phyloP scores from a whole-genome alignment of 2,329 filamentous ascomycete species.

The Fusarium sarcochroum region DNA sequence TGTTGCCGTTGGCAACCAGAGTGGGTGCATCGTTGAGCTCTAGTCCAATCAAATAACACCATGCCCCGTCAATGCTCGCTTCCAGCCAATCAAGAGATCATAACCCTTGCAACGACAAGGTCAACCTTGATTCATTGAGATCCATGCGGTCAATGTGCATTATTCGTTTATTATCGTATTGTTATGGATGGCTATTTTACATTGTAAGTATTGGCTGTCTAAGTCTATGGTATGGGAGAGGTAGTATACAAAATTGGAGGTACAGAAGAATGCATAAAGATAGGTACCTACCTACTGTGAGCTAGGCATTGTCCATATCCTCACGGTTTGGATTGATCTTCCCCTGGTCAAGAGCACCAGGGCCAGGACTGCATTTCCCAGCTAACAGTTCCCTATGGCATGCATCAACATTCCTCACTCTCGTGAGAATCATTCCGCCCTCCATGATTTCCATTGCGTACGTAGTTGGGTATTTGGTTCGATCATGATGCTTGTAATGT shows the following conservation, averaged over 20 bases:
- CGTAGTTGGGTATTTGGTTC: neutral
- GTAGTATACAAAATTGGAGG: conserved; percentile 34
- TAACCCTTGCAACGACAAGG: neutral
- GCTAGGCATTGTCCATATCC: conserved; percentile 7
- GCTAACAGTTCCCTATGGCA: neutral
- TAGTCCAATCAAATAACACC: conserved; percentile 32
- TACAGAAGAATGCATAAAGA: conserved; percentile 3
- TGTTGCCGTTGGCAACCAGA: conserved; percentile 53
- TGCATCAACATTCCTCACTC: neutral
- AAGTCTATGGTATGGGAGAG: conserved; percentile 38
- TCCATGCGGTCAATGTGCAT: conserved; percentile 14
- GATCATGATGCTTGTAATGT: conserved; percentile 47
- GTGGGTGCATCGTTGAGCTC: neutral
- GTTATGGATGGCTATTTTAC: conserved; percentile 18
- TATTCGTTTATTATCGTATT: conserved; percentile 4
- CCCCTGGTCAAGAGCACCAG: neutral
- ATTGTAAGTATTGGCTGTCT: conserved; percentile 31
- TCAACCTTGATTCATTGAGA: conserved; percentile 1
- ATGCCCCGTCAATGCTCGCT: neutral
- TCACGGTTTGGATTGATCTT: conserved; percentile 3
- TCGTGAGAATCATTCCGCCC: neutral
- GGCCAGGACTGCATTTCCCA: conserved; percentile 7
- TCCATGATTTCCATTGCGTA: neutral
- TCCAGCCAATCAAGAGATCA: conserved; percentile 17
- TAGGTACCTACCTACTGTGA: conserved; percentile 2